Evolutionary conservation across 306 rosid species (phyloP).

Genomic region (Citrullus amarus): DNA sequence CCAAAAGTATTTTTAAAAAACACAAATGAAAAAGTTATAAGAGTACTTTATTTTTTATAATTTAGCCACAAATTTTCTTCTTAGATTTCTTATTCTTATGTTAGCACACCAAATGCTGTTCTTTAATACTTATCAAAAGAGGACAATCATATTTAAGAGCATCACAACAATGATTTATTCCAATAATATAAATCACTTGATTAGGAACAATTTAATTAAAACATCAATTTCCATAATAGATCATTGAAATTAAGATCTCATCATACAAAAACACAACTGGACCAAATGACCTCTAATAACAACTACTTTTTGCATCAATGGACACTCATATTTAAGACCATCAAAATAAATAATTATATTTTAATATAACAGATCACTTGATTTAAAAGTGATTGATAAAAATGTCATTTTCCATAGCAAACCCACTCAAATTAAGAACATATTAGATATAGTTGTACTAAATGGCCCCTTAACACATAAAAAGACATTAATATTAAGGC

Average conservation of each 20-base stretch:
- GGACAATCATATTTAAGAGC: conserved; percentile 1
- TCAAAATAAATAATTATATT: not conserved
- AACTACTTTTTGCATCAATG: not conserved
- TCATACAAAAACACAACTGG: not conserved
- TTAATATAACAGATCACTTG: not conserved
- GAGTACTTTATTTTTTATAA: no score
- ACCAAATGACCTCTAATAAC: not conserved
- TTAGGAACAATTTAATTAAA: not conserved
- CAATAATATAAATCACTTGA: not conserved
- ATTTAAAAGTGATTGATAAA: not conserved
- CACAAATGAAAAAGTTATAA: no score
- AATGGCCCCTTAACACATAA: not conserved
- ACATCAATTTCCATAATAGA: not conserved
- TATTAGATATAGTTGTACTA: not conserved
- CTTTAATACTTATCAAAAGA: not conserved
- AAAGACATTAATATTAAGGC: not conserved
- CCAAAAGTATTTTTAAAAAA: no score
- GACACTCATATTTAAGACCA: not conserved
- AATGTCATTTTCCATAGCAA: not conserved
- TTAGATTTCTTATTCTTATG: not conserved
- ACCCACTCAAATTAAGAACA: not conserved
- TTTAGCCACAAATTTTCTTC: no score
- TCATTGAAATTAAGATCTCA: not conserved
- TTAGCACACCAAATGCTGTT: not conserved
- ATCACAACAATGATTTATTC: not conserved